phyloP scores from a whole-genome alignment of 495 filamentous ascomycete genomes.

The Tuber indicum region DNA sequence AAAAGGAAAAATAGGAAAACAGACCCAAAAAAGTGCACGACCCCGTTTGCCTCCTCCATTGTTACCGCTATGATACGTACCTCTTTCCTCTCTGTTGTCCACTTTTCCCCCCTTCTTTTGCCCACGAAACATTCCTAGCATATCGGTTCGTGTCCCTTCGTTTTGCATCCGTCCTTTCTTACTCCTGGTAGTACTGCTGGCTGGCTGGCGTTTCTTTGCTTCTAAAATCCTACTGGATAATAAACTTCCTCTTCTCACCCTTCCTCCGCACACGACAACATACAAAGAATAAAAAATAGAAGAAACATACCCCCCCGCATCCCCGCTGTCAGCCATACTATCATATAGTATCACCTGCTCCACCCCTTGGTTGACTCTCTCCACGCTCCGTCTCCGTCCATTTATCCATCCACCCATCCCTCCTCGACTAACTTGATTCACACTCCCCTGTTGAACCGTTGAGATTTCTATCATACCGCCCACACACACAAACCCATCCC shows the following conservation, averaged over 20 bases:
- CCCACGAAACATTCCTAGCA: slow-evolving; percentile 2
- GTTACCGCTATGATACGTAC: neutral
- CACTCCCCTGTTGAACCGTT: slow-evolving; percentile 1
- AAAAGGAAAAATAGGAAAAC: neutral
- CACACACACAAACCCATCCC: slow-evolving; percentile 3
- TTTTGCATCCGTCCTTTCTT: neutral
- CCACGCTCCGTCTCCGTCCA: neutral
- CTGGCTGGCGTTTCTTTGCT: slow-evolving; percentile 4
- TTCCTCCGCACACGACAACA: neutral
- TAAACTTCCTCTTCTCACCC: neutral
- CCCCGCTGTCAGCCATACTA: slow-evolving; percentile 1
- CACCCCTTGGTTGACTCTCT: neutral
- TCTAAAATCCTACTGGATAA: neutral
- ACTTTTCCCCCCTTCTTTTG: neutral
- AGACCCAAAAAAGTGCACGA: neutral
- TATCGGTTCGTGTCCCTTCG: slow-evolving; percentile 3
- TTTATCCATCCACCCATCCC: neutral
- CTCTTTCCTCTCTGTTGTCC: neutral
- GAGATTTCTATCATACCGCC: neutral
- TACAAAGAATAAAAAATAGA: neutral
- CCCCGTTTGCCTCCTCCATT: slow-evolving; percentile 1
- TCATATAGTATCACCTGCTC: neutral
- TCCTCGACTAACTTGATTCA: neutral
- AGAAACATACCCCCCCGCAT: neutral
- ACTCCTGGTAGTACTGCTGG: neutral